phyloP scores from a whole-genome alignment of 2,329 filamentous ascomycete species.

The Colletotrichum kahawae region DNA sequence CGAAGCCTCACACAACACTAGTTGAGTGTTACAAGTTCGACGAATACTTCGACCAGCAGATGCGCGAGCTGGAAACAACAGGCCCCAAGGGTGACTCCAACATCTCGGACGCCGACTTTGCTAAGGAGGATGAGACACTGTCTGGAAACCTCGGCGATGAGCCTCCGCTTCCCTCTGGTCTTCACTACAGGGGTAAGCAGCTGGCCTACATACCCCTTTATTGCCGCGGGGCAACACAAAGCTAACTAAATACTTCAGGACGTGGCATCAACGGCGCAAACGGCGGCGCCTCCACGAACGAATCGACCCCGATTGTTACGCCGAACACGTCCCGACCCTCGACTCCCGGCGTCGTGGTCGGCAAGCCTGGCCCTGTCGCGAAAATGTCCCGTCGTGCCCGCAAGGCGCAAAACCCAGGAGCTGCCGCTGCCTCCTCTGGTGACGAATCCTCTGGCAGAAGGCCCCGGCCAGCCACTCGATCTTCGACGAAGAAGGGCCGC shows the following conservation, averaged over 20 bases:
- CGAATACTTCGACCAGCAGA: slow-evolving; percentile 91
- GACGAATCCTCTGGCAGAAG: slow-evolving; percentile 74
- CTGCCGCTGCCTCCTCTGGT: slow-evolving; percentile 76
- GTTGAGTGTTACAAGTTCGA: slow-evolving; percentile 84
- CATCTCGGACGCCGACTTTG: slow-evolving; percentile 30
- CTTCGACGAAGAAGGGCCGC: slow-evolving; percentile 79
- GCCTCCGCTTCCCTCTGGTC: slow-evolving; percentile 32
- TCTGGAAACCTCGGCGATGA: slow-evolving; percentile 42
- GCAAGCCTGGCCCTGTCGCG: slow-evolving; percentile 74
- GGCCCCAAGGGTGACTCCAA: slow-evolving; percentile 38
- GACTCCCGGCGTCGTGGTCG: slow-evolving; percentile 75
- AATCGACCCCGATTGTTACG: slow-evolving; percentile 72
- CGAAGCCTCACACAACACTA: slow-evolving; percentile 77
- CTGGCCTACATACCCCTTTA: neutral
- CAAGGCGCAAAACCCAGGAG: slow-evolving; percentile 67
- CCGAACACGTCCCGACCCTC: slow-evolving; percentile 80
- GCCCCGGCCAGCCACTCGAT: slow-evolving; percentile 57
- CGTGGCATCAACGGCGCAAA: slow-evolving; percentile 37
- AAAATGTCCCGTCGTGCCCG: slow-evolving; percentile 84
- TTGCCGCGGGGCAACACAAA: neutral
- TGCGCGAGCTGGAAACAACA: slow-evolving; percentile 76
- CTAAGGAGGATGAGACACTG: slow-evolving; percentile 37
- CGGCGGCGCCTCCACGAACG: slow-evolving; percentile 54
- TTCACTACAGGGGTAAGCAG: slow-evolving; percentile 21
- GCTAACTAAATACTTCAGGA: slow-evolving; percentile 23